phyloP scores from a whole-genome alignment of 768 basidiomycete genomes.

The Rhodosporidiobolus odoratus region DNA sequence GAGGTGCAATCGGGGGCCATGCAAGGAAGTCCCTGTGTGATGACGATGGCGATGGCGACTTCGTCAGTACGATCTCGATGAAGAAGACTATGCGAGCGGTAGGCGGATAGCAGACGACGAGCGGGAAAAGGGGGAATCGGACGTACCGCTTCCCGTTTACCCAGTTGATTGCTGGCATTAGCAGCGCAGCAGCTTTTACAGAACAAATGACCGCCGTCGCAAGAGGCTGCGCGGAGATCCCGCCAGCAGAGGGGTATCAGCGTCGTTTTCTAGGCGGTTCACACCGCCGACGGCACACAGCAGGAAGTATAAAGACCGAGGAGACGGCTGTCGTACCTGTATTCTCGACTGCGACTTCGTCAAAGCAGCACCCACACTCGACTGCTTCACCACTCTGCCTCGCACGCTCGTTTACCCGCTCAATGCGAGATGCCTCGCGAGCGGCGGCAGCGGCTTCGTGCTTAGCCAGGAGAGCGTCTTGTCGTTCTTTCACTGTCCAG shows the following conservation, averaged over 20 bases:
- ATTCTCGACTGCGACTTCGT: conserved; percentile 22
- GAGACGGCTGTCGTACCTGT: conserved; percentile 10
- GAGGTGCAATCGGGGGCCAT: conserved; percentile 38
- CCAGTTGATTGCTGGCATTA: conserved; percentile 31
- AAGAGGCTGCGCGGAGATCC: conserved; percentile 9
- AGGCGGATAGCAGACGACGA: background rate
- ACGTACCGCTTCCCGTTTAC: conserved; percentile 25
- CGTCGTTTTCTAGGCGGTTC: too few species aligned
- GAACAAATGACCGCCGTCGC: conserved; percentile 36
- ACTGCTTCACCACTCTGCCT: conserved; percentile 3
- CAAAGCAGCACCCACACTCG: conserved; percentile 42
- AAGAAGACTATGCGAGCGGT: background rate
- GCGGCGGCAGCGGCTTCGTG: background rate
- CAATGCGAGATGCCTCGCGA: background rate
- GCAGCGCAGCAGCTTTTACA: conserved; percentile 34
- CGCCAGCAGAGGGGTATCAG: too few species aligned
- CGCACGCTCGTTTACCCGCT: conserved; percentile 1
- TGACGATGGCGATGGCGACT: background rate
- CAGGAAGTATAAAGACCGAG: background rate
- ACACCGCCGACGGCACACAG: too few species aligned
- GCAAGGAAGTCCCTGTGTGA: conserved; percentile 28
- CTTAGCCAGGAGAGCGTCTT: background rate
- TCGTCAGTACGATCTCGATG: too few species aligned
- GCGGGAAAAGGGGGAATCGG: too few species aligned
- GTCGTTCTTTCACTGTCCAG: background rate